A percentile compares a stretch with the other conserved stretches of the same genome.
phyloP scores from a whole-genome alignment of 805 yeast genomes.

The Saturnispora gosingensis region DNA sequence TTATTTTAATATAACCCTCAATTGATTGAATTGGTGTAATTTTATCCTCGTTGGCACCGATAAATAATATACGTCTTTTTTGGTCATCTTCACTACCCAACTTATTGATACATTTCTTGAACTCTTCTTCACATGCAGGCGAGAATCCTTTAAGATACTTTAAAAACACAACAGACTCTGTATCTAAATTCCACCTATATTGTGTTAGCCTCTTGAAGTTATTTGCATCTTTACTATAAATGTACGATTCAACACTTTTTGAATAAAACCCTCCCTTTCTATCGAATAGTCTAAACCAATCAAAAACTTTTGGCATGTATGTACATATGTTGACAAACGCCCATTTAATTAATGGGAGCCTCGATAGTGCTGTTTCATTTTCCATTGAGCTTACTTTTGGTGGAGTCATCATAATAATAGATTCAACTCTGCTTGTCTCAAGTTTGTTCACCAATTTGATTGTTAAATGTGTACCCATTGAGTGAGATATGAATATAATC shows the following conservation, averaged over 20 bases:
- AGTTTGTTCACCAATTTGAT: slow-evolving; percentile 33
- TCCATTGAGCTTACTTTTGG: slow-evolving; percentile 24
- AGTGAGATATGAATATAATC: slow-evolving; percentile 41
- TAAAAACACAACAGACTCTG: slow-evolving; percentile 44
- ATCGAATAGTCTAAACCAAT: slow-evolving; percentile 48
- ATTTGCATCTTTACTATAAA: slow-evolving; percentile 23
- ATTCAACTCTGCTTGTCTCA: slow-evolving; percentile 34
- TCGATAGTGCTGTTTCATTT: slow-evolving; percentile 1
- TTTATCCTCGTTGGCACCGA: slow-evolving; percentile 53
- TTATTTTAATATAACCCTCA: not conserved
- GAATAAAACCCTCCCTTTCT: slow-evolving; percentile 56
- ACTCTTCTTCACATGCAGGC: slow-evolving; percentile 35
- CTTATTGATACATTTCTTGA: slow-evolving; percentile 31
- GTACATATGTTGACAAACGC: slow-evolving; percentile 27
- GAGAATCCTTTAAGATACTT: slow-evolving; percentile 43
- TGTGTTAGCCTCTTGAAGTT: slow-evolving; percentile 43
- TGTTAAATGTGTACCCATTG: slow-evolving; percentile 48
- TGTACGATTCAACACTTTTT: slow-evolving; percentile 48
- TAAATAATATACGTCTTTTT: slow-evolving; percentile 34
- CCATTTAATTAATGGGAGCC: slow-evolving; percentile 14
- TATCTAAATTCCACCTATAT: slow-evolving; percentile 62
- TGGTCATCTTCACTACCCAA: slow-evolving; percentile 18
- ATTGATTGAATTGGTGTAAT: slow-evolving; percentile 39
- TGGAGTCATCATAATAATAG: slow-evolving; percentile 40
- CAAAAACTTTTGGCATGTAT: slow-evolving; percentile 39